Percentiles rank a stretch among this genome's conserved stretches.
These are phyloP conservation scores for Chlorella sp. DNA, from an alignment of 139 green algal genomes.

Conservation along the genomic window DNA sequence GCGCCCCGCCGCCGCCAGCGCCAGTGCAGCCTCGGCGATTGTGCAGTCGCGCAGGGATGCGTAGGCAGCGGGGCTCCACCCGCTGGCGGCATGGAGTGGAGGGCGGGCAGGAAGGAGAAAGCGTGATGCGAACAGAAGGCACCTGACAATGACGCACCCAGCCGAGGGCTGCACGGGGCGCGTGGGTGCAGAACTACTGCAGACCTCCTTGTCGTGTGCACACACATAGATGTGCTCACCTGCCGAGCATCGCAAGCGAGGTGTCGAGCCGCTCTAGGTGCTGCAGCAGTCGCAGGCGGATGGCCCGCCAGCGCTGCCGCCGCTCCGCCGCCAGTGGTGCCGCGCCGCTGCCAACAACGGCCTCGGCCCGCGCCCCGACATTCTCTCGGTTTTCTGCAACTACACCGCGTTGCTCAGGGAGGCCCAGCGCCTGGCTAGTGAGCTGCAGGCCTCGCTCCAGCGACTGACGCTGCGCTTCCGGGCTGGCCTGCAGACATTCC, in stretches of 20 bases:
- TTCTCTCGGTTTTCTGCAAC: neutral
- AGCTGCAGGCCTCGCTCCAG: neutral
- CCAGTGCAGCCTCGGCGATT: neutral
- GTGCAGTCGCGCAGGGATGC: conserved; percentile 15
- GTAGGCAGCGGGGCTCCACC: conserved; percentile 22
- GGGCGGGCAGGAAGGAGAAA: neutral
- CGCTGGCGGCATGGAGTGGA: neutral
- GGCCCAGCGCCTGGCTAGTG: neutral
- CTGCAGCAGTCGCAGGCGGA: conserved; percentile 37
- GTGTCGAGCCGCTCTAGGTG: conserved; percentile 39
- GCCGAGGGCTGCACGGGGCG: too few relatives aligned
- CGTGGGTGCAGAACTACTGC: too few relatives aligned
- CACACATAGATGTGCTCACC: conserved; percentile 18
- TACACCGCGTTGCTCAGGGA: neutral
- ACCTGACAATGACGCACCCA: too few relatives aligned
- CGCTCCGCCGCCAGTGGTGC: neutral
- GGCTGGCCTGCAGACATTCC: neutral
- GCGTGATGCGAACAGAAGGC: too few relatives aligned
- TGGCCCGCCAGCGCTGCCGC: neutral
- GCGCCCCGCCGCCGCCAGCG: neutral
- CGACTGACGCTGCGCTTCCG: neutral
- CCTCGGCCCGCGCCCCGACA: neutral
- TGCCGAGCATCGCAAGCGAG: neutral
- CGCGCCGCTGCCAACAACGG: neutral
- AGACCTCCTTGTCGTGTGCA: neutral